A percentile compares a stretch with the other conserved stretches of the same genome.
Evolutionary conservation across 192 early-diverging fungal genomes (phyloP).

Genomic region (Backusella westeae): DNA sequence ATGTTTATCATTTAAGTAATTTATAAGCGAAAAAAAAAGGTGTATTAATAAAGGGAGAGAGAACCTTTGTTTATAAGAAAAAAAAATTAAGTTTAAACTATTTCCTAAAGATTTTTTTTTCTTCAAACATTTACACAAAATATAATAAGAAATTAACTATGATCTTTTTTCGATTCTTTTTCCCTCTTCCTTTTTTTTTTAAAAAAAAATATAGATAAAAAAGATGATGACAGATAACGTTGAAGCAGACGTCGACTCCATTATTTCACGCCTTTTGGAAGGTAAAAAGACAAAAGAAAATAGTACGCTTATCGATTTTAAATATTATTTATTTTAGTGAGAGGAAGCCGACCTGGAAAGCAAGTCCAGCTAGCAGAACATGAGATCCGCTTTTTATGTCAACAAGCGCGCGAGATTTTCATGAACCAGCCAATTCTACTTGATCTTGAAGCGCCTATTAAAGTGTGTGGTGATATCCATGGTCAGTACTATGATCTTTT

Average conservation of each 20-base stretch:
- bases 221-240: conserved; percentile 45
- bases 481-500: conserved; percentile 98
- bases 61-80: not conserved
- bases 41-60: not conserved
- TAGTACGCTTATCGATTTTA: not conserved
- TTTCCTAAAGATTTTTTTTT: not conserved
- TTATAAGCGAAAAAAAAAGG: not conserved
- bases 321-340: conserved; percentile 55
- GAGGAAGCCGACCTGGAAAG: conserved; percentile 93
- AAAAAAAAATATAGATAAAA: not conserved
- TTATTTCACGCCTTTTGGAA: conserved; percentile 90
- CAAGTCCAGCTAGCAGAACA: conserved; percentile 94
- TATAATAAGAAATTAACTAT: not conserved
- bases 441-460: conserved; percentile 93
- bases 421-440: conserved; percentile 90
- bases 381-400: conserved; percentile 95
- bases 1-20: not conserved
- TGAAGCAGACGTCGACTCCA: conserved; percentile 81
- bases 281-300: conserved; percentile 49
- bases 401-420: conserved; percentile 92
- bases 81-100: conserved; percentile 3
- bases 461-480: conserved; percentile 92
- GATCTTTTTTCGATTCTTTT: not conserved
- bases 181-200: not conserved
- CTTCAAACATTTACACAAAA: not conserved